Evolutionary conservation across 306 rosid species (phyloP).

Genomic region (apple (Malus domestica)): DNA sequence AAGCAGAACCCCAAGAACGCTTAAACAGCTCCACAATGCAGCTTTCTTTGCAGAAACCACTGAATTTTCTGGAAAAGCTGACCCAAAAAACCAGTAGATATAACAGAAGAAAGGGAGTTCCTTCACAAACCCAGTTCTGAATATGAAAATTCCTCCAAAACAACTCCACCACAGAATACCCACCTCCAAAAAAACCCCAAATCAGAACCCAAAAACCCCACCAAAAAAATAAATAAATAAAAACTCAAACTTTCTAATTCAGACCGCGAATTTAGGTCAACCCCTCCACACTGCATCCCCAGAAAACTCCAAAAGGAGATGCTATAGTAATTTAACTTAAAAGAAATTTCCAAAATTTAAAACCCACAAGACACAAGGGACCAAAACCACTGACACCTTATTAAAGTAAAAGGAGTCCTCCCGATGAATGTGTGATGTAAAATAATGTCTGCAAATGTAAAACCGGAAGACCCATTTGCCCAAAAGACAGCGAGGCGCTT

Average conservation of each 20-base stretch:
- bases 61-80: slow-evolving; percentile 9
- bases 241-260: slow-evolving; percentile 11
- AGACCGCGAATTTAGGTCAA: slow-evolving; percentile 55
- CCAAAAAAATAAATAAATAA: not conserved
- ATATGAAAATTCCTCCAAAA: slow-evolving; percentile 29
- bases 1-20: slow-evolving; percentile 12
- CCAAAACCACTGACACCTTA: slow-evolving; percentile 44
- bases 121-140: slow-evolving; percentile 25
- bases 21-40: slow-evolving; percentile 42
- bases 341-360: slow-evolving; percentile 33
- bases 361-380: slow-evolving; percentile 26
- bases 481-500: slow-evolving; percentile 22
- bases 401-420: slow-evolving; percentile 21
- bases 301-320: slow-evolving; percentile 8
- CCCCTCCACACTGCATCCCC: slow-evolving; percentile 38
- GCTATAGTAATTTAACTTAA: not conserved
- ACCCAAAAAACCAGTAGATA: slow-evolving; percentile 26
- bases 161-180: slow-evolving; percentile 42
- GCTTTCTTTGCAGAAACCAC: slow-evolving; percentile 25
- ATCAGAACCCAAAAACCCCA: slow-evolving; percentile 14
- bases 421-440: slow-evolving; percentile 18
- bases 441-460: slow-evolving; percentile 16
- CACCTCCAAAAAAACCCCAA: slow-evolving; percentile 19
- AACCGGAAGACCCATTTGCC: slow-evolving; percentile 30
- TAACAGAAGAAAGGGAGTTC: slow-evolving; percentile 5